phyloP scores from a whole-genome alignment of 768 basidiomycete species.

The Dendrothele bispora region DNA sequence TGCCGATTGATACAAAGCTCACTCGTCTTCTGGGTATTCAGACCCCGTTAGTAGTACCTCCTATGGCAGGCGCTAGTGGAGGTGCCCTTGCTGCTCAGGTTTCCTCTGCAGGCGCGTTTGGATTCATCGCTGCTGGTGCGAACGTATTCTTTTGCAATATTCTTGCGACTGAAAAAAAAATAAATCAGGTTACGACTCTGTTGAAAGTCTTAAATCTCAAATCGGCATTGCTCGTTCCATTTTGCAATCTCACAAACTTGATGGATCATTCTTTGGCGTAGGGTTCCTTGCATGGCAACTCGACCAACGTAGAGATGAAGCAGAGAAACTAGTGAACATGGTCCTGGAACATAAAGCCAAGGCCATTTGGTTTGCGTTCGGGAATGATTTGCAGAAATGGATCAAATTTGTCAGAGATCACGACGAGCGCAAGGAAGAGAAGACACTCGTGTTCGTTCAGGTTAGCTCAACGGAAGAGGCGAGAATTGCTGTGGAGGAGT shows the following conservation, averaged over 20 bases:
- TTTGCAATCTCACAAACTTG: conserved; percentile 31
- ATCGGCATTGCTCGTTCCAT: conserved; percentile 50
- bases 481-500: conserved; percentile 56
- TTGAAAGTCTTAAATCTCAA: conserved; percentile 47
- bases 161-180: neutral
- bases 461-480: conserved; percentile 64
- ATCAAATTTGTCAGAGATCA: conserved; percentile 57
- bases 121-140: conserved; percentile 60
- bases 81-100: conserved; percentile 63
- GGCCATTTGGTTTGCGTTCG: conserved; percentile 79
- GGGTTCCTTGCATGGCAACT: conserved; percentile 75
- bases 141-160: neutral
- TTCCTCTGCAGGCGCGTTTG: conserved; percentile 70
- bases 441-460: conserved; percentile 63
- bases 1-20: neutral
- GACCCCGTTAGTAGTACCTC: conserved; percentile 60
- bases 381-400: conserved; percentile 58
- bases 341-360: conserved; percentile 56
- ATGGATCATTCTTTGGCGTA: conserved; percentile 52
- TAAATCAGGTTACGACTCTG: conserved; percentile 44
- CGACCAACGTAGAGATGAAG: conserved; percentile 44
- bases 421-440: conserved; percentile 42
- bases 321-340: conserved; percentile 42
- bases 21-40: conserved; percentile 27
- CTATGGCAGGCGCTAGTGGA: conserved; percentile 74